Percentiles rank a stretch among this genome's conserved stretches.
These are phyloP conservation scores for Hymenoscyphus linearis DNA, from an alignment of 2,329 filamentous ascomycete species.

Conservation along the genomic window DNA sequence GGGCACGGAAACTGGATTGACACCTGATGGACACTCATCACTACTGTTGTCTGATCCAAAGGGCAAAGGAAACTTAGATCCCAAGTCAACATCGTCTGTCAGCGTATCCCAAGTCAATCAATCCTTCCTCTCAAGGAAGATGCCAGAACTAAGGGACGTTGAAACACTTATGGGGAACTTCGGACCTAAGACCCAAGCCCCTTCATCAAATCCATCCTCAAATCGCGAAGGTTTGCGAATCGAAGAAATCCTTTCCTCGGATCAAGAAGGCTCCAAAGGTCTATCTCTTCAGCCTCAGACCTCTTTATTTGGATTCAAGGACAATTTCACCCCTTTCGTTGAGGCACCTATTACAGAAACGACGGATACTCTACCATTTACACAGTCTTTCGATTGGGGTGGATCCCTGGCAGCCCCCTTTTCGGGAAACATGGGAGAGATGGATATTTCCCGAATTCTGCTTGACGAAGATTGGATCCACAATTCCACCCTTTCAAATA, in stretches of 20 bases:
- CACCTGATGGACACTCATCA: background rate
- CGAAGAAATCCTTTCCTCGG: conserved; percentile 27
- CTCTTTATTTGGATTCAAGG: conserved; percentile 15
- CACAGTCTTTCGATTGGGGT: conserved; percentile 40
- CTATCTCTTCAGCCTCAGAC: conserved; percentile 10
- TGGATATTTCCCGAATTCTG: conserved; percentile 57
- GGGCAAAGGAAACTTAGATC: conserved; percentile 4
- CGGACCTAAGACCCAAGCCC: background rate
- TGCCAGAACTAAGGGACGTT: background rate
- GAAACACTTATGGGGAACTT: background rate
- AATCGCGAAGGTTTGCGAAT: conserved; percentile 28
- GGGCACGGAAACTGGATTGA: background rate
- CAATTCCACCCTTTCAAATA: conserved; percentile 12
- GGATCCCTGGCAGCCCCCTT: conserved; percentile 38
- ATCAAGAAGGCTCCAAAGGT: conserved; percentile 11
- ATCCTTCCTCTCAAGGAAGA: background rate
- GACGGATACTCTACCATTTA: conserved; percentile 30
- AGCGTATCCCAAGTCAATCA: background rate
- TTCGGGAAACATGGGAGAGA: conserved; percentile 45
- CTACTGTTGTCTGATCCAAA: background rate
- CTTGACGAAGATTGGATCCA: conserved; percentile 44
- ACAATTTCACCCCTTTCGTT: conserved; percentile 19
- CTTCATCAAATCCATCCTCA: conserved; percentile 9
- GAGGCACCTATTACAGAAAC: conserved; percentile 21
- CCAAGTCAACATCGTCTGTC: background rate